These are phyloP conservation scores for Podila verticillata DNA, from an alignment of 192 early-diverging fungal species.

Conservation along the genomic window DNA sequence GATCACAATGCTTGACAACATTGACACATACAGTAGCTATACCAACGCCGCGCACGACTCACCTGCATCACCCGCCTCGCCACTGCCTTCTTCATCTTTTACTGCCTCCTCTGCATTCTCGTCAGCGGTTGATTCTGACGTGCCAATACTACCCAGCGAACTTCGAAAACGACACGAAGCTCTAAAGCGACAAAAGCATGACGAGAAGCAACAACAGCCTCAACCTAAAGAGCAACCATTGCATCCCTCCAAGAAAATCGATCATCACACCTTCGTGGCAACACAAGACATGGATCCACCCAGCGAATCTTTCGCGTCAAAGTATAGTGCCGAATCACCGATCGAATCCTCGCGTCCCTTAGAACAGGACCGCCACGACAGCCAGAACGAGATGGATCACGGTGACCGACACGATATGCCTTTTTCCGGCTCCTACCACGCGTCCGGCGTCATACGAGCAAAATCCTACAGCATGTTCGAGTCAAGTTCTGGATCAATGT, in stretches of 20 bases:
- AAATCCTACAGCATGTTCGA: conserved; percentile 29
- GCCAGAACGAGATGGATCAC: conserved; percentile 1
- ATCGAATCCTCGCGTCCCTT: too few species aligned
- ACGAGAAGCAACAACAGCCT: neutral
- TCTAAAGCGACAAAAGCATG: neutral
- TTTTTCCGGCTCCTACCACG: conserved; percentile 9
- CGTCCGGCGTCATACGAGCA: conserved; percentile 13
- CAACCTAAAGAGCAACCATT: neutral
- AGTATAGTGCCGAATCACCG: too few species aligned
- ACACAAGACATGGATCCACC: too few species aligned
- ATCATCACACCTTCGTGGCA: neutral
- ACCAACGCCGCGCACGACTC: neutral
- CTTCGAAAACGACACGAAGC: conserved; percentile 38
- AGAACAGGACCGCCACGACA: neutral
- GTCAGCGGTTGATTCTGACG: conserved; percentile 5
- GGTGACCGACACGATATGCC: neutral
- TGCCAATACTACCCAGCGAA: conserved; percentile 35
- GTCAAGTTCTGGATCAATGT: neutral
- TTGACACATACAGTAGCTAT: neutral
- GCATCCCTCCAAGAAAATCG: neutral
- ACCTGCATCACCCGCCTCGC: neutral
- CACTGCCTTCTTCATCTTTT: neutral
- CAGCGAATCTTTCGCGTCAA: too few species aligned
- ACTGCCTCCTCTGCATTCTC: neutral
- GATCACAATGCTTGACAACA: conserved; percentile 1